phyloP scores from a whole-genome alignment of 306 rosid genomes.

The Neltuma alba region DNA sequence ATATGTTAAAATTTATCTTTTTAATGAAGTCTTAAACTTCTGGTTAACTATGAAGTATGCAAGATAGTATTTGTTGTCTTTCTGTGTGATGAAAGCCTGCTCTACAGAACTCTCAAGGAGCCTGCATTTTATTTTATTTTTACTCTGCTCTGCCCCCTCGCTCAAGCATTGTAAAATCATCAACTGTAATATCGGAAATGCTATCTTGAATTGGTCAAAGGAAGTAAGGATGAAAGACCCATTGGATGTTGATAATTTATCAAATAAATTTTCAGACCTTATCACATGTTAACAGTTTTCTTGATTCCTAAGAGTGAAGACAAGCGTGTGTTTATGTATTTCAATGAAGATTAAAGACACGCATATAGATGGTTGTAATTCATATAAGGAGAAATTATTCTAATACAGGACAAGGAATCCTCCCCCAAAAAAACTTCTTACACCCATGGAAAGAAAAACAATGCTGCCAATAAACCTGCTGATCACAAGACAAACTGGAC shows the following conservation, averaged over 20 bases:
- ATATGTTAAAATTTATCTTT: constrained; percentile 9
- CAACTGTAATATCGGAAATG: neutral
- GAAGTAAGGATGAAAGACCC: too few relatives aligned
- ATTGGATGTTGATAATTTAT: neutral
- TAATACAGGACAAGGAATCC: neutral
- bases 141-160: neutral
- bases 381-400: neutral
- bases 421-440: neutral
- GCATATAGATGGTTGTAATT: neutral
- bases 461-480: neutral
- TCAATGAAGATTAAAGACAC: too few relatives aligned
- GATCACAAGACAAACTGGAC: neutral
- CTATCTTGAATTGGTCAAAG: too few relatives aligned
- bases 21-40: constrained; percentile 21
- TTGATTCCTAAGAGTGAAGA: neutral
- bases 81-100: constrained; percentile 9
- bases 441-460: too few relatives aligned
- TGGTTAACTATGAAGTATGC: neutral
- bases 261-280: neutral
- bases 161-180: neutral
- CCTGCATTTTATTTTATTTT: neutral
- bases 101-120: constrained; percentile 20
- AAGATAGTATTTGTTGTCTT: constrained; percentile 19
- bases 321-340: too few relatives aligned
- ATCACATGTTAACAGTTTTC: neutral